These are phyloP conservation scores for Paramecium biaurelia DNA, from an alignment of 73 alveolate genomes.

Conservation along the genomic window DNA sequence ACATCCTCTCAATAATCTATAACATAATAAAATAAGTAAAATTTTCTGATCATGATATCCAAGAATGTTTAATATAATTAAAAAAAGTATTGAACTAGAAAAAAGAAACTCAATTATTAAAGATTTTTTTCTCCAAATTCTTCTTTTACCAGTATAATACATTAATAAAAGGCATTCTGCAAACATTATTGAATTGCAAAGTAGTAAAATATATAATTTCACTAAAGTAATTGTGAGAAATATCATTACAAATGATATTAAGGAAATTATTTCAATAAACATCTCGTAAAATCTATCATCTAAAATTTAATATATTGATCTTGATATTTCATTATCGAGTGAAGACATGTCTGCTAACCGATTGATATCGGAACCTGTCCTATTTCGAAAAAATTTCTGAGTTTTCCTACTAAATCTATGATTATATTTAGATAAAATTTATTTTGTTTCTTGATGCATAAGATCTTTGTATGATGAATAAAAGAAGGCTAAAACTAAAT, in stretches of 20 bases:
- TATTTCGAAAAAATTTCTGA: not conserved
- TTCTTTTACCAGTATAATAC: not conserved
- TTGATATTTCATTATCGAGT: not conserved
- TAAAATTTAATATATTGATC: not conserved
- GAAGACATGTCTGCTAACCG: not conserved
- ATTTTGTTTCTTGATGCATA: not conserved
- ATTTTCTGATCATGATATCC: not conserved
- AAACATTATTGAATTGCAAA: not conserved
- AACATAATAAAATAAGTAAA: not conserved
- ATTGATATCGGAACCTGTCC: not conserved
- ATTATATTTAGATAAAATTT: not conserved
- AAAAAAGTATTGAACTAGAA: not conserved
- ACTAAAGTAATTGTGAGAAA: not conserved
- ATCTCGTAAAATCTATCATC: not conserved
- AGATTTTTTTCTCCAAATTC: not conserved
- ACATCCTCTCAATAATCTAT: constrained; percentile 10
- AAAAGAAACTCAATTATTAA: not conserved
- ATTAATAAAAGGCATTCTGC: not conserved
- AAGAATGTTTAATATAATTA: not conserved
- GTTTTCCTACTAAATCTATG: not conserved
- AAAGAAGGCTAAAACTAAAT: not conserved
- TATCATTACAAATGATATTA: not conserved
- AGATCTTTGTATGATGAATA: not conserved
- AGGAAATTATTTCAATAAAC: not conserved
- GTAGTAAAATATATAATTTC: not conserved